These are phyloP conservation scores for Taphrina sp. DNA, from an alignment of 1,139 yeast genomes.

Conservation along the genomic window DNA sequence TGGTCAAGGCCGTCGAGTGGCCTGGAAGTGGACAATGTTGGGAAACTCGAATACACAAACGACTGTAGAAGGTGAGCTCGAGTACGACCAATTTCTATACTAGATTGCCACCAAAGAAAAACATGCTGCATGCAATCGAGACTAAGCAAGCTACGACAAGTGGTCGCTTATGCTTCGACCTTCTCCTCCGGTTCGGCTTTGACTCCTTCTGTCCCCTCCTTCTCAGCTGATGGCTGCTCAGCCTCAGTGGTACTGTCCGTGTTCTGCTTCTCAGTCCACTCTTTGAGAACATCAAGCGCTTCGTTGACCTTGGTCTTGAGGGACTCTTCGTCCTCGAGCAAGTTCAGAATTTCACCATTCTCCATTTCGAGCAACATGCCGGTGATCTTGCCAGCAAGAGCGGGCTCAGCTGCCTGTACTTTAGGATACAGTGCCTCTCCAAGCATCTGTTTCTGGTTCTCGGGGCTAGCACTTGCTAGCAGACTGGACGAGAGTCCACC, in stretches of 20 bases:
- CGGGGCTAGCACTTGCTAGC: conserved; percentile 52
- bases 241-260: conserved; percentile 7
- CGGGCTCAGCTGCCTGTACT: conserved; percentile 87
- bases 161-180: conserved; percentile 18
- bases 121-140: no score
- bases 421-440: conserved; percentile 98
- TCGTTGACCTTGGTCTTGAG: conserved; percentile 91
- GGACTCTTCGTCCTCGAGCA: conserved; percentile 79
- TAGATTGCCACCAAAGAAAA: no score
- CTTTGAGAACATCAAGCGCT: conserved; percentile 90
- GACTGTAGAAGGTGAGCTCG: no score
- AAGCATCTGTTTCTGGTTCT: conserved; percentile 92
- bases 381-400: conserved; percentile 97
- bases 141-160: no score
- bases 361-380: conserved; percentile 98
- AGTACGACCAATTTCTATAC: no score
- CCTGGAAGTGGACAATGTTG: no score
- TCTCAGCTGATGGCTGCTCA: conserved; percentile 1
- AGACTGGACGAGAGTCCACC: conserved; percentile 34
- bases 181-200: conserved; percentile 12
- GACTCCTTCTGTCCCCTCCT: not conserved
- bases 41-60: no score
- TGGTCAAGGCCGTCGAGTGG: no score
- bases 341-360: conserved; percentile 81
- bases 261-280: conserved; percentile 44